phyloP scores from a whole-genome alignment of 768 basidiomycete species.

The Hericium erinaceus region DNA sequence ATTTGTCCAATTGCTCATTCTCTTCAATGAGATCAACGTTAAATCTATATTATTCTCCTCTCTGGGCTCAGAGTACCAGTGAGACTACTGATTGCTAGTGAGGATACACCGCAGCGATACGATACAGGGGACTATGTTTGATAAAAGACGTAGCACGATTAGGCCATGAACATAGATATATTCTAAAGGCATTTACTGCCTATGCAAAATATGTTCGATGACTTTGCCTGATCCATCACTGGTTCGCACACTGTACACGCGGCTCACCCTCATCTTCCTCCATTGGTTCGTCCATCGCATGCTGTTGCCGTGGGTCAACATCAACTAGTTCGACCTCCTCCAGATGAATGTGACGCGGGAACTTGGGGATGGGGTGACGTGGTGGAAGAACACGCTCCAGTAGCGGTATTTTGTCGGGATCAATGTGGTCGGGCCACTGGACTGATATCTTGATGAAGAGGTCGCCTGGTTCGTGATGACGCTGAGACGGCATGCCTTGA shows the following conservation, averaged over 20 bases:
- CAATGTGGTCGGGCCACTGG: constrained; percentile 80
- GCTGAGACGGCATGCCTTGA: constrained; percentile 98
- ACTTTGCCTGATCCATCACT: constrained; percentile 31
- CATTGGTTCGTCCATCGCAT: constrained; percentile 63
- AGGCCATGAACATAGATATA: no score
- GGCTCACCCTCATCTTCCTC: constrained; percentile 90
- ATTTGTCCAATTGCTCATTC: no score
- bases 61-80: no score
- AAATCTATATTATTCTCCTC: no score
- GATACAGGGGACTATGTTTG: no score
- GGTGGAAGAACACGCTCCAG: constrained; percentile 85
- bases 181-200: no score
- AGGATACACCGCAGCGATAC: no score
- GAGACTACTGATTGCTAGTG: no score
- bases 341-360: constrained; percentile 53
- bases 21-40: no score
- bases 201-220: no score
- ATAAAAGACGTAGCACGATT: no score
- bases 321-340: constrained; percentile 86
- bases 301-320: constrained; percentile 58
- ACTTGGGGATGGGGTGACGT: constrained; percentile 56
- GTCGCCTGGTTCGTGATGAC: constrained; percentile 95
- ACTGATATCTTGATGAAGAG: constrained; percentile 82
- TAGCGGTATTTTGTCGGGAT: constrained; percentile 51
- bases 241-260: constrained; percentile 92